phyloP scores from a whole-genome alignment of 2,329 filamentous ascomycete genomes.

The Colletotrichum euphorbiae region DNA sequence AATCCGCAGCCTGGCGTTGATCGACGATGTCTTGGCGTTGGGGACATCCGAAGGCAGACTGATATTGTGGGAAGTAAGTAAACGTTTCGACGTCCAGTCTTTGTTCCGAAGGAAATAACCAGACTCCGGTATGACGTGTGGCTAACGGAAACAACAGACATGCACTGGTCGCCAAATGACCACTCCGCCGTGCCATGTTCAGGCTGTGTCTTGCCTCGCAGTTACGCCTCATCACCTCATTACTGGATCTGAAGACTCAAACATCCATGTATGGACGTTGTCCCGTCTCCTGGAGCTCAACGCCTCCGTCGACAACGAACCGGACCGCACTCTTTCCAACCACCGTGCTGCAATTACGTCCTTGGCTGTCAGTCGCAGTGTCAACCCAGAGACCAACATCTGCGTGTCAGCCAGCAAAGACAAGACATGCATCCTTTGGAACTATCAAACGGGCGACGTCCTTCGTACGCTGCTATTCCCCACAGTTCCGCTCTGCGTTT shows the following conservation, averaged over 20 bases:
- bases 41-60: conserved; percentile 88
- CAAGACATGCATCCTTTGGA: conserved; percentile 92
- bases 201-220: conserved; percentile 81
- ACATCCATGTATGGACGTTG: conserved; percentile 92
- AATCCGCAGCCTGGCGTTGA: conserved; percentile 81
- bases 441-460: conserved; percentile 82
- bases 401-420: conserved; percentile 87
- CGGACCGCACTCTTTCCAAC: conserved; percentile 80
- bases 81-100: conserved; percentile 39
- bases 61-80: conserved; percentile 88
- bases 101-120: conserved; percentile 16
- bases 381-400: conserved; percentile 77
- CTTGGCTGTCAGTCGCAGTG: conserved; percentile 72
- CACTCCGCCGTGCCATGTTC: conserved; percentile 82
- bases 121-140: conserved; percentile 37
- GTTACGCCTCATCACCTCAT: conserved; percentile 79
- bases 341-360: conserved; percentile 81
- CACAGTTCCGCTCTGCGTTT: conserved; percentile 75
- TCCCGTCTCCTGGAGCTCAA: conserved; percentile 75
- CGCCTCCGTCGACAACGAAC: conserved; percentile 69
- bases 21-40: conserved; percentile 78
- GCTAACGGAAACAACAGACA: conserved; percentile 59
- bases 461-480: conserved; percentile 87
- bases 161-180: conserved; percentile 81
- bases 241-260: conserved; percentile 86